Evolutionary conservation across 176 grass and related monocot species (phyloP).

Genomic region (Echinochloa phyllopogon): DNA sequence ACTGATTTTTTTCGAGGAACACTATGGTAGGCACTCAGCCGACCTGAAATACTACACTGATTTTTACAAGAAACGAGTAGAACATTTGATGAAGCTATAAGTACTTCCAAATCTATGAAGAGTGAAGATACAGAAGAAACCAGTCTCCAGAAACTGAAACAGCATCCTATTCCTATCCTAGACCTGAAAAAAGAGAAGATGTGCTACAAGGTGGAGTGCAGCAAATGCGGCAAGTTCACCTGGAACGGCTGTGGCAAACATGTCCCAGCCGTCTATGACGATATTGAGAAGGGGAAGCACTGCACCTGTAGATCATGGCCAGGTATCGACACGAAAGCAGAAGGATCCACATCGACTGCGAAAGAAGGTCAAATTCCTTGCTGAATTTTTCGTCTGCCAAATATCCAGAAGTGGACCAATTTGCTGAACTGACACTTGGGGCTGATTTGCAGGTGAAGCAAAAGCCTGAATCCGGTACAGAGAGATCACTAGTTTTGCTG

Average conservation of each 20-base stretch:
- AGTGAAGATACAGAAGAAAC: neutral
- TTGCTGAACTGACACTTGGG: neutral
- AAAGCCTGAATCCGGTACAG: slow-evolving; percentile 11
- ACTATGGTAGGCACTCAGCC: no score
- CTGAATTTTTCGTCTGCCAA: neutral
- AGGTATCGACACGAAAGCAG: slow-evolving; percentile 23
- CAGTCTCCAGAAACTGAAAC: neutral
- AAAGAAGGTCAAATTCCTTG: slow-evolving; percentile 24
- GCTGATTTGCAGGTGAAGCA: slow-evolving; percentile 39
- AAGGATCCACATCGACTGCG: neutral
- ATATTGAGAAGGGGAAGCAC: slow-evolving; percentile 63
- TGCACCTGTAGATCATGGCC: slow-evolving; percentile 57
- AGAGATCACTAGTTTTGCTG: neutral
- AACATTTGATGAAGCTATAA: slow-evolving; percentile 23
- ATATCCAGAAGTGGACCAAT: neutral
- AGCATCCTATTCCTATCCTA: neutral
- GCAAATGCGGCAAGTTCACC: slow-evolving; percentile 56
- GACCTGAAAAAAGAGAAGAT: slow-evolving; percentile 27
- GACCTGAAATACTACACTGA: neutral
- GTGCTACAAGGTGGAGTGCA: slow-evolving; percentile 62
- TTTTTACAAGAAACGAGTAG: neutral
- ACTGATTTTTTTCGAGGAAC: neutral
- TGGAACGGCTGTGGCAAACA: slow-evolving; percentile 62
- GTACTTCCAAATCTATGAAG: neutral
- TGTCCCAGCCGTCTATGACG: neutral